Conservation (phyloP, 2,329 filamentous ascomycete species). For the Sarocladium oryzae region DNA sequence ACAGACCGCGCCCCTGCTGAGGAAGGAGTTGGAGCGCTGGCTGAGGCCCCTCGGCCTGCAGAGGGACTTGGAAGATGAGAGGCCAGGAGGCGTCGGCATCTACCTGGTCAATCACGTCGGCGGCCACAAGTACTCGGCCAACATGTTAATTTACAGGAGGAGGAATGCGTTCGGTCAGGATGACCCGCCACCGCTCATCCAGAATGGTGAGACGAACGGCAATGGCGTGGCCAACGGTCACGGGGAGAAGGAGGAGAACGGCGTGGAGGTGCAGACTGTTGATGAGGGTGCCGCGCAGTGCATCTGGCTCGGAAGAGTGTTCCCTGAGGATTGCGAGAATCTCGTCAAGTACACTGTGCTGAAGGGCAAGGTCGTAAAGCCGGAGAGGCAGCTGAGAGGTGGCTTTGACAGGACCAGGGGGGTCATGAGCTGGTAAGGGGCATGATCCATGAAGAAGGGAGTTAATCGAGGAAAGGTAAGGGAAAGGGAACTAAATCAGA, state of each 20-base stretch:
- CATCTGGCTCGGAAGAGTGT: slow-evolving; percentile 83
- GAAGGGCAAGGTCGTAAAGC: slow-evolving; percentile 91
- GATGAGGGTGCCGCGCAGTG: slow-evolving; percentile 67
- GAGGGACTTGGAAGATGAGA: slow-evolving; percentile 79
- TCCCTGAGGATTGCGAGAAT: slow-evolving; percentile 88
- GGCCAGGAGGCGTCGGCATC: slow-evolving; percentile 87
- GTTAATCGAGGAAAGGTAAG: too few species aligned
- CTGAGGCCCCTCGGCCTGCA: slow-evolving; percentile 77
- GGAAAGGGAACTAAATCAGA: too few species aligned
- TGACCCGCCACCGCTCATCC: too few species aligned
- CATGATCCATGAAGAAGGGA: too few species aligned
- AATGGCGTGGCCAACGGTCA: too few species aligned
- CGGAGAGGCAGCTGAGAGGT: slow-evolving; percentile 74
- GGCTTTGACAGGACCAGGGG: slow-evolving; percentile 82
- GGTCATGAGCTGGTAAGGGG: slow-evolving; percentile 72
- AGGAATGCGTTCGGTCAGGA: slow-evolving; percentile 52
- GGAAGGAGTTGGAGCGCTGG: slow-evolving; percentile 82
- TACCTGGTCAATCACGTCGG: slow-evolving; percentile 97
- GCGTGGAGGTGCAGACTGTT: too few species aligned
- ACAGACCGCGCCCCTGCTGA: slow-evolving; percentile 84
- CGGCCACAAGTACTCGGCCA: slow-evolving; percentile 93
- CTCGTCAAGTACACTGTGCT: slow-evolving; percentile 83
- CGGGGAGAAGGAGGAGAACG: too few species aligned
- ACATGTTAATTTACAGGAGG: slow-evolving; percentile 83
- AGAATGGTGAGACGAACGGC: slow-evolving; percentile 23